These are phyloP conservation scores for Debaryomyces sp. DNA, from an alignment of 1,139 yeast species.

Conservation along the genomic window DNA sequence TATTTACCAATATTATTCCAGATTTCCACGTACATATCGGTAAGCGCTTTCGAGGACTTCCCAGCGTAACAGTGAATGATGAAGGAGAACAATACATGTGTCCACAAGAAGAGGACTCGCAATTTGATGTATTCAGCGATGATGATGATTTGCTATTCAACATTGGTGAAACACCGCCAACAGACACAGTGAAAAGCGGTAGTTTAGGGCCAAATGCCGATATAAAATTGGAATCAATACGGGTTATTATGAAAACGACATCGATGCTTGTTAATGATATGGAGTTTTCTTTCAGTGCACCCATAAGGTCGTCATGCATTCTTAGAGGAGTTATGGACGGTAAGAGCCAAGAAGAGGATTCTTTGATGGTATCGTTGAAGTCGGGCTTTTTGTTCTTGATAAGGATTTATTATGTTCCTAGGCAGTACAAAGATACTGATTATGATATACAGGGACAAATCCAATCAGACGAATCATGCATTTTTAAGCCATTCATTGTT, in stretches of 20 bases:
- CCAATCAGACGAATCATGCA: conserved; percentile 10
- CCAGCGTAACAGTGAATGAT: conserved; percentile 38
- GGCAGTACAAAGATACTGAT: conserved; percentile 30
- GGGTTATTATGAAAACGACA: conserved; percentile 36
- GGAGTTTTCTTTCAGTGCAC: conserved; percentile 36
- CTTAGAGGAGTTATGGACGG: conserved; percentile 28
- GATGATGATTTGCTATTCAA: conserved; percentile 25
- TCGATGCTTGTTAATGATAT: conserved; percentile 39
- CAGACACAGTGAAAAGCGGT: background rate
- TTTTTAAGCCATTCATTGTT: conserved; percentile 47
- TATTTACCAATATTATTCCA: conserved; percentile 35
- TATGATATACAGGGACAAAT: conserved; percentile 16
- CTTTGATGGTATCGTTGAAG: conserved; percentile 41
- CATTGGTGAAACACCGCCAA: conserved; percentile 9
- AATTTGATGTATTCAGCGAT: conserved; percentile 40
- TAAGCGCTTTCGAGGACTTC: conserved; percentile 38
- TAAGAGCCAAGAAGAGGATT: conserved; percentile 36
- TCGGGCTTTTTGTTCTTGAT: conserved; percentile 47
- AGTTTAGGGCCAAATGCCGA: conserved; percentile 7
- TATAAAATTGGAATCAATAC: conserved; percentile 14
- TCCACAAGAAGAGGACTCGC: conserved; percentile 44
- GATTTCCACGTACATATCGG: conserved; percentile 33
- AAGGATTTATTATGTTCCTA: conserved; percentile 38
- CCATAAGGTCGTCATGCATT: conserved; percentile 40
- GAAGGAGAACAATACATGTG: conserved; percentile 41